phyloP scores from a whole-genome alignment of 225 moss, liverwort and hornwort genomes.

The Anthoceros angustus region DNA sequence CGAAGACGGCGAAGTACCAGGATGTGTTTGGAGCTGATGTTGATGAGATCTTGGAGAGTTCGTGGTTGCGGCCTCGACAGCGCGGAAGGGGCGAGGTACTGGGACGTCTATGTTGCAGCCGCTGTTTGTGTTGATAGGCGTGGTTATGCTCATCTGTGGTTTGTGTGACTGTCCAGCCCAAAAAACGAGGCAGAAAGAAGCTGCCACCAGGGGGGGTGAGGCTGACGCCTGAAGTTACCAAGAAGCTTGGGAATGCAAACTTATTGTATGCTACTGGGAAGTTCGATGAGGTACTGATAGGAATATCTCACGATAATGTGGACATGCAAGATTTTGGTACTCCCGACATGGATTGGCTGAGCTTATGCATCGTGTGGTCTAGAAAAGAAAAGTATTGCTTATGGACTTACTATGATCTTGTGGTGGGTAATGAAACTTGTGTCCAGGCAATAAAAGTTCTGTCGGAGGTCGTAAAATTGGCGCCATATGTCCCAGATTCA shows the following conservation, averaged over 20 bases:
- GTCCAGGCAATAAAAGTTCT: slow-evolving; percentile 68
- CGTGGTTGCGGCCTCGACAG: slow-evolving; percentile 63
- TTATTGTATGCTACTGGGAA: slow-evolving; percentile 81
- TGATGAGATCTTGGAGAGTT: slow-evolving; percentile 94
- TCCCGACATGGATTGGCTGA: no score
- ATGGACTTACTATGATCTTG: no score
- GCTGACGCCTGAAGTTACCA: slow-evolving; percentile 67
- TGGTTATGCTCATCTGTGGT: not conserved
- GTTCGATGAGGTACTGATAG: slow-evolving; percentile 54
- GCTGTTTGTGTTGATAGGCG: not conserved
- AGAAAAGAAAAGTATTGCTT: not conserved
- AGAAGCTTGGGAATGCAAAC: slow-evolving; percentile 94
- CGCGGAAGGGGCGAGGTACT: slow-evolving; percentile 54
- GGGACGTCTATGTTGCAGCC: not conserved
- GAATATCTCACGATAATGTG: not conserved
- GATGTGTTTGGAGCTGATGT: slow-evolving; percentile 88
- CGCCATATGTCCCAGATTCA: slow-evolving; percentile 93
- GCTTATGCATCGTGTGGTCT: not conserved
- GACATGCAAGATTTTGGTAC: no score
- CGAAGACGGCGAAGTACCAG: slow-evolving; percentile 37
- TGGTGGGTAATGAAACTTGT: no score
- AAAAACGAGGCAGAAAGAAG: slow-evolving; percentile 48
- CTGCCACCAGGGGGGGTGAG: slow-evolving; percentile 38
- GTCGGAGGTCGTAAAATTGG: slow-evolving; percentile 85
- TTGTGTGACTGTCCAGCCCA: slow-evolving; percentile 25